phyloP scores from a whole-genome alignment of 2,329 filamentous ascomycete genomes.

The Teratosphaeria viscida region DNA sequence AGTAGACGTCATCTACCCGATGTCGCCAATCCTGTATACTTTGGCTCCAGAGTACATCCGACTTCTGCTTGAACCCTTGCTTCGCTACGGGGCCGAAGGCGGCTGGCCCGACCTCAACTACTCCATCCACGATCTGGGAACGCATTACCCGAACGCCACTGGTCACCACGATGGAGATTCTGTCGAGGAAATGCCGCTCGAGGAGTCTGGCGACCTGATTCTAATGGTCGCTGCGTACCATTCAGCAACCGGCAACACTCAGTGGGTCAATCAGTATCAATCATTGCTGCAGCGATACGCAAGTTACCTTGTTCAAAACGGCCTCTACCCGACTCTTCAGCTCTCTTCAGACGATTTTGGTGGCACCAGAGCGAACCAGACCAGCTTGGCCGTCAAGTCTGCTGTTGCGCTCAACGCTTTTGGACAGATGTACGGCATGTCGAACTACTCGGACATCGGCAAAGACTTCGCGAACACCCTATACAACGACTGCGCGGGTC shows the following conservation, averaged over 20 bases:
- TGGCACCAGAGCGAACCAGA: slow-evolving; percentile 33
- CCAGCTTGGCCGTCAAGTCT: slow-evolving; percentile 38
- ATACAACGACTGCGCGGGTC: slow-evolving; percentile 38
- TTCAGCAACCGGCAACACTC: slow-evolving; percentile 28
- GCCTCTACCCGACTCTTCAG: slow-evolving; percentile 25
- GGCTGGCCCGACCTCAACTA: slow-evolving; percentile 22
- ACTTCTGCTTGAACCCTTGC: slow-evolving; percentile 29
- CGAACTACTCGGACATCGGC: slow-evolving; percentile 28
- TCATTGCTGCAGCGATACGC: slow-evolving; percentile 45
- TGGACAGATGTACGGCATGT: slow-evolving; percentile 28
- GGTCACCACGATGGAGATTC: slow-evolving; percentile 23
- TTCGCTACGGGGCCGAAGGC: slow-evolving; percentile 24
- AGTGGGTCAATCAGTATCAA: slow-evolving; percentile 28
- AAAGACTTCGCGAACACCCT: slow-evolving; percentile 24
- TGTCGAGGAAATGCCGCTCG: slow-evolving; percentile 42
- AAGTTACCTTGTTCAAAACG: slow-evolving; percentile 43
- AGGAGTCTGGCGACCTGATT: slow-evolving; percentile 51
- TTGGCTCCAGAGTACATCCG: slow-evolving; percentile 24
- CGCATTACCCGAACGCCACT: slow-evolving; percentile 24
- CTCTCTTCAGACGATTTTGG: slow-evolving; percentile 27
- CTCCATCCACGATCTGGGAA: slow-evolving; percentile 24
- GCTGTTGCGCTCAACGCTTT: slow-evolving; percentile 38
- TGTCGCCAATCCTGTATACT: slow-evolving; percentile 19
- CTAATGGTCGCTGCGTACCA: slow-evolving; percentile 49
- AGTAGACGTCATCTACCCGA: slow-evolving; percentile 36